phyloP scores from a whole-genome alignment of 192 early-diverging fungal species.

The Thoreauomyces humboldtii region DNA sequence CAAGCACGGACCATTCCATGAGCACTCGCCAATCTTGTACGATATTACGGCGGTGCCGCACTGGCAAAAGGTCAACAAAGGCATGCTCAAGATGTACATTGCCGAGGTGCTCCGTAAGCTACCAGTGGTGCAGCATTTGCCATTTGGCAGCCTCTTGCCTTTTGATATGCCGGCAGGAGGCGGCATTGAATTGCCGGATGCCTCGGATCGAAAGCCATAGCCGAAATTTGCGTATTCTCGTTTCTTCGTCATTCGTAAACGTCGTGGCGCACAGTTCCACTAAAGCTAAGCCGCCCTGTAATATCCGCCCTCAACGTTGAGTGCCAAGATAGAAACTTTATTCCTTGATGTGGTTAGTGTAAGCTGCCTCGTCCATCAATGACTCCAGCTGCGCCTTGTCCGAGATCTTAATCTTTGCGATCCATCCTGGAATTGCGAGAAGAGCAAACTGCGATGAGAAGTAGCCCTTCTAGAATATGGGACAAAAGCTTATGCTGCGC shows the following conservation, averaged over 20 bases:
- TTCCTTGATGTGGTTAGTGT: conserved; percentile 46
- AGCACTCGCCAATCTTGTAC: conserved; percentile 75
- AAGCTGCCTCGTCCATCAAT: conserved; percentile 70
- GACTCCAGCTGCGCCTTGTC: conserved; percentile 63
- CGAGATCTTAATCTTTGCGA: conserved; percentile 85
- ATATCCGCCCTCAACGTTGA: too few species aligned
- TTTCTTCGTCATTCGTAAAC: too few species aligned
- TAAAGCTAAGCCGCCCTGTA: too few species aligned
- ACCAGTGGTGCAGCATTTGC: conserved; percentile 78
- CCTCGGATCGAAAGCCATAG: too few species aligned
- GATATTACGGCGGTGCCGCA: conserved; percentile 70
- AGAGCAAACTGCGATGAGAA: background rate
- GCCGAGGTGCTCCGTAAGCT: conserved; percentile 73
- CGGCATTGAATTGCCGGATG: too few species aligned
- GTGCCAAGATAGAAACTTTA: conserved; percentile 17
- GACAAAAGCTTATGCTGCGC: conserved; percentile 11
- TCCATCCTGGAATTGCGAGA: conserved; percentile 66
- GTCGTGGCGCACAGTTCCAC: too few species aligned
- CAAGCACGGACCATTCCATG: conserved; percentile 71
- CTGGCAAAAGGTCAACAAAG: conserved; percentile 74
- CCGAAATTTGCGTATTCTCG: too few species aligned
- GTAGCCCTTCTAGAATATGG: background rate
- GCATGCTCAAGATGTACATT: conserved; percentile 74
- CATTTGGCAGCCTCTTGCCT: conserved; percentile 64
- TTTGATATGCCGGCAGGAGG: conserved; percentile 32